Base-by-base conservation (phyloP, 345 rosid species). In the Odontarrhena argentea region DNA sequence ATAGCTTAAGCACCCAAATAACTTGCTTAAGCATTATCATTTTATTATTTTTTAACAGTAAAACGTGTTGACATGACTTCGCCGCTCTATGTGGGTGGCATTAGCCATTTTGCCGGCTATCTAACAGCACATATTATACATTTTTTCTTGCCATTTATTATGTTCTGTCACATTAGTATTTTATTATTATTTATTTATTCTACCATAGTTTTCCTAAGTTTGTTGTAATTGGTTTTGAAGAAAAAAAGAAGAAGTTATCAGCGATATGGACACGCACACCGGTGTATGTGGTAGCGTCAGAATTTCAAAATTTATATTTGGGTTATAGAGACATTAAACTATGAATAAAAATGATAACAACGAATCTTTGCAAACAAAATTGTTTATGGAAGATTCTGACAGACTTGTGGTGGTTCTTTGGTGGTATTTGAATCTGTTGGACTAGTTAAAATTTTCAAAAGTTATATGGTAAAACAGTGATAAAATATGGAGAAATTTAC, bases 41-140 rank as follows among this genome's bases (percentile, higher is more conserved):
- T 50, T 55, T 13, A 68, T 28, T 38, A 62, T 71, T 18, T 18
- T 18, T 18, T 71, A 65, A 9, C 51, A 53, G 63, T 60, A 60
- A 74, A 66, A 67, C 77, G 77, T 74, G 77, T 74, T 74, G 73
- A 67, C 77, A 74, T 74, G 73, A 74, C 68, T 60, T 60, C 68
- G 63, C 73, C 77, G 67, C 57, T 26, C 52, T 18, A 60, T 67
- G 14, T 60, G 73, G 77, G 67, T 74, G 77, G 57, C 77, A 73
- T 9, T 15, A 44, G 26, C 77, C 51, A 45, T 60, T 18, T 67
- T 74, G 77, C 77, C 77, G 77, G 68, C 77, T 59, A 73, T 73
- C 68, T 45, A 60, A 74, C 77, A 67, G 72, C 77, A 74, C 72
- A 51, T 66, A 10, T 52, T 9, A 25, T 64, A 9, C 32, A 7